Base-by-base conservation (phyloP, 1,284 basidiomycete genomes). In the Naganishia liquefaciens region DNA sequence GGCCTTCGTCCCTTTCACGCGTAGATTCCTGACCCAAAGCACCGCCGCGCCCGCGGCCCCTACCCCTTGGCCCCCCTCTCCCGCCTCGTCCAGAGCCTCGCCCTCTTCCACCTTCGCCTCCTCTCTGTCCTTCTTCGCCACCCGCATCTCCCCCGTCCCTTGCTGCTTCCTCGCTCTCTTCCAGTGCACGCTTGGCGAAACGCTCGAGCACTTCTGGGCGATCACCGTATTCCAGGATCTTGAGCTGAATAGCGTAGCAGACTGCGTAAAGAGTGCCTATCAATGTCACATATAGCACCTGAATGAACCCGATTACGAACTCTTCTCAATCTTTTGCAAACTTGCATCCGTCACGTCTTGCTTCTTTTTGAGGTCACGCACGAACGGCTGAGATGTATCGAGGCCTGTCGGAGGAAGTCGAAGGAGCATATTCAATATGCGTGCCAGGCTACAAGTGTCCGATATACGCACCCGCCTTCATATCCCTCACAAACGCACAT, bases 321-420 rank as follows among this genome's bases (percentile, higher is more conserved):
- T 91, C 72, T 89, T 86, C 83, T 99, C 95, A 64, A 98, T 95
- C 80, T 98, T 99, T 72, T 88, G 85, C 27, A 98, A 80, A 11
- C 91, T 94, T 69, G 90, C 86, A 4, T 84, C 80, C 0, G 94
- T 95, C 46, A 96, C 90, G 4, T 80, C 75, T 74, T 97, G 92
- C 80, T 99, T 98, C 80, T 91, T 94, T 53, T 82, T 82, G 52
- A 98, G 82, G 63, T 92, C 88, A 52, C 82, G 80, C 53, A 90
- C 81, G 70, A 86, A 82, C 1, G 88, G 86, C 1, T 85, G 84
- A 68, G 90, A 84, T 9, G 81, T 81, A 70, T 92, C 91, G 71
- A 94, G 88, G 69, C 88, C 90, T 91, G 66, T 23, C 37, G 19
- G 9, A 37, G 23, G n/a, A 23, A 28, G 43, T 49, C 25, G 15